Percentiles rank a stretch among this genome's conserved stretches.
Conservation (phyloP, 495 filamentous ascomycete genomes). For the Pyronema domesticum region DNA sequence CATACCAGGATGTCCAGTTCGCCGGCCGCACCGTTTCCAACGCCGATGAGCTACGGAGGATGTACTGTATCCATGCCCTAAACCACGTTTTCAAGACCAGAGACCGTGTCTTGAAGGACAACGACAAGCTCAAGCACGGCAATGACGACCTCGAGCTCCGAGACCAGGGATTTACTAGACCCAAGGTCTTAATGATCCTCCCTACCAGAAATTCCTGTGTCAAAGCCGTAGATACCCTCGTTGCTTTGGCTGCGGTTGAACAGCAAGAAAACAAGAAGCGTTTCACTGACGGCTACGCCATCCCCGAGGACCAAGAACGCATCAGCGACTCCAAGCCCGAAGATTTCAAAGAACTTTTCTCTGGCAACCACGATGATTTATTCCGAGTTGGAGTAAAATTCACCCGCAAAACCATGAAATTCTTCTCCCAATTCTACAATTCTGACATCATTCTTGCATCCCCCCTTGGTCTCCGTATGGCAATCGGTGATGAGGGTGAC, state of each 20-base stretch:
- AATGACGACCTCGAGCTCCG: slow-evolving; percentile 55
- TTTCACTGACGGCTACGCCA: slow-evolving; percentile 61
- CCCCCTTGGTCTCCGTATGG: slow-evolving; percentile 73
- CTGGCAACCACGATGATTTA: slow-evolving; percentile 89
- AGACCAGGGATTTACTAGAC: slow-evolving; percentile 90
- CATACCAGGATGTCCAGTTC: slow-evolving; percentile 68
- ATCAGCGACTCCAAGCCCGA: slow-evolving; percentile 48
- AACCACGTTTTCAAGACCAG: slow-evolving; percentile 92
- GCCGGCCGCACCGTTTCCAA: slow-evolving; percentile 49
- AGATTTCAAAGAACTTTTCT: slow-evolving; percentile 81
- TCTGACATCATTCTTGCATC: slow-evolving; percentile 88
- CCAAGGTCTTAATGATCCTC: slow-evolving; percentile 75
- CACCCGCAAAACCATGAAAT: slow-evolving; percentile 85
- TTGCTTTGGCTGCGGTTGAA: slow-evolving; percentile 54
- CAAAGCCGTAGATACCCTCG: slow-evolving; percentile 55
- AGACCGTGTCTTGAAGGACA: slow-evolving; percentile 82
- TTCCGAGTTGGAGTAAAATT: slow-evolving; percentile 89
- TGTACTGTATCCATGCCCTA: slow-evolving; percentile 65
- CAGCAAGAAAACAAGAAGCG: slow-evolving; percentile 92
- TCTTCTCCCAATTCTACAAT: slow-evolving; percentile 87
- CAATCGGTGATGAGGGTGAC: slow-evolving; percentile 44
- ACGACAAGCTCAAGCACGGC: slow-evolving; percentile 41
- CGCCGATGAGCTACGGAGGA: slow-evolving; percentile 44
- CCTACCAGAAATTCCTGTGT: slow-evolving; percentile 76
- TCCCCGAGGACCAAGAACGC: slow-evolving; percentile 41